Evolutionary conservation across 202 grass and related monocot species (phyloP).

Genomic region (Digitaria exilis): DNA sequence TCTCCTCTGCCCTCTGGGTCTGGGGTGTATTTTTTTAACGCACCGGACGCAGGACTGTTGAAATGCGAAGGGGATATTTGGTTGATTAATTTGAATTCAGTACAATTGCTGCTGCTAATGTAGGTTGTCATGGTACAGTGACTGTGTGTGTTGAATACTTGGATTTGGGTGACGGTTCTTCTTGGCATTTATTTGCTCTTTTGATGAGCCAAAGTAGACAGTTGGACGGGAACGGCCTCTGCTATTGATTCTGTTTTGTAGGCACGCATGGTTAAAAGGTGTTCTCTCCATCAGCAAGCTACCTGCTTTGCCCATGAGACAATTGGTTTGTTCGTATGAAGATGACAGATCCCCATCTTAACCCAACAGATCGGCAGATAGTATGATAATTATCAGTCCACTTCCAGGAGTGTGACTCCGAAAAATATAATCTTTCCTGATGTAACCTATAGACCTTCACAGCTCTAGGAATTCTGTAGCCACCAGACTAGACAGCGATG

Average conservation of each 20-base stretch:
- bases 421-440: conserved; percentile 1
- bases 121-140: not conserved
- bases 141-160: not conserved
- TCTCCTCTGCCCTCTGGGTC: not conserved
- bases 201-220: conserved; percentile 21
- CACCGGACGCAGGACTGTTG: not conserved
- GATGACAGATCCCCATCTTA: not conserved
- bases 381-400: not conserved
- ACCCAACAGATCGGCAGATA: not conserved
- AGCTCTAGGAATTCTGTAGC: not conserved
- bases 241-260: conserved; percentile 15
- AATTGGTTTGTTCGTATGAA: not conserved
- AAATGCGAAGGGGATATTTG: not conserved
- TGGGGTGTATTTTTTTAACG: not conserved
- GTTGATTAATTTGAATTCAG: not conserved
- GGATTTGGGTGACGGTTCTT: not conserved
- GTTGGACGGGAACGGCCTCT: not conserved
- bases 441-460: not conserved
- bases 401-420: not conserved
- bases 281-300: not conserved
- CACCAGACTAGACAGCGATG: not conserved
- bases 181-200: conserved; percentile 15
- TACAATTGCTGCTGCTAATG: not conserved
- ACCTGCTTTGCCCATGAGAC: not conserved
- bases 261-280: not conserved